A percentile compares a stretch with the other conserved stretches of the same genome.
These are phyloP conservation scores for Flaveria brownii DNA, from an alignment of 129 eudicot species.

Conservation along the genomic window DNA sequence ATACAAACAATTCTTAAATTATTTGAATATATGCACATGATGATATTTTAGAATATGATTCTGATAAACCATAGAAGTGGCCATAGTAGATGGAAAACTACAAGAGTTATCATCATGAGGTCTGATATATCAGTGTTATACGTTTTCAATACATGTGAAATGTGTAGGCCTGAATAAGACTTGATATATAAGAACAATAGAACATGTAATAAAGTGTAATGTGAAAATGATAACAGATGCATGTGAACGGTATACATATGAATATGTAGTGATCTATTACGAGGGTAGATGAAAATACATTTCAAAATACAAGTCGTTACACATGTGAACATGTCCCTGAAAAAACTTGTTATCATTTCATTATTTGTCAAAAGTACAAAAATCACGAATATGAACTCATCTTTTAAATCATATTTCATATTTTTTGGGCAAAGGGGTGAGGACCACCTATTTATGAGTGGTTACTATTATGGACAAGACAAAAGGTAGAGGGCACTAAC, in stretches of 20 bases:
- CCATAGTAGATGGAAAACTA: slow-evolving; percentile 16
- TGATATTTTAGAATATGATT: background rate
- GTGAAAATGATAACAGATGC: no score
- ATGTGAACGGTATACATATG: no score
- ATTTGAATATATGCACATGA: background rate
- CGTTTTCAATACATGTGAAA: background rate
- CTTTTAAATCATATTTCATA: no score
- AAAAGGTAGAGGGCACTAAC: slow-evolving; percentile 21
- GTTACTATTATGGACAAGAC: slow-evolving; percentile 34
- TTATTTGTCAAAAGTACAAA: no score
- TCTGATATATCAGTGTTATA: background rate
- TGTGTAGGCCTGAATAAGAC: no score
- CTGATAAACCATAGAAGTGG: background rate
- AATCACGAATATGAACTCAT: background rate
- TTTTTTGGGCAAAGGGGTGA: slow-evolving; percentile 7
- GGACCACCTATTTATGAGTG: slow-evolving; percentile 35
- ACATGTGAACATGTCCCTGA: no score
- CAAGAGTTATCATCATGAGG: slow-evolving; percentile 22
- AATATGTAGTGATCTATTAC: no score
- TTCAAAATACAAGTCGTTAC: no score
- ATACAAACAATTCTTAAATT: background rate
- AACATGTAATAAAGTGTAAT: no score
- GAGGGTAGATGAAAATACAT: no score
- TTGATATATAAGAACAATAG: no score
- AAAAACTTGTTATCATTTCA: background rate